phyloP scores from a whole-genome alignment of 306 rosid species.

The Quercus aquifolioides region DNA sequence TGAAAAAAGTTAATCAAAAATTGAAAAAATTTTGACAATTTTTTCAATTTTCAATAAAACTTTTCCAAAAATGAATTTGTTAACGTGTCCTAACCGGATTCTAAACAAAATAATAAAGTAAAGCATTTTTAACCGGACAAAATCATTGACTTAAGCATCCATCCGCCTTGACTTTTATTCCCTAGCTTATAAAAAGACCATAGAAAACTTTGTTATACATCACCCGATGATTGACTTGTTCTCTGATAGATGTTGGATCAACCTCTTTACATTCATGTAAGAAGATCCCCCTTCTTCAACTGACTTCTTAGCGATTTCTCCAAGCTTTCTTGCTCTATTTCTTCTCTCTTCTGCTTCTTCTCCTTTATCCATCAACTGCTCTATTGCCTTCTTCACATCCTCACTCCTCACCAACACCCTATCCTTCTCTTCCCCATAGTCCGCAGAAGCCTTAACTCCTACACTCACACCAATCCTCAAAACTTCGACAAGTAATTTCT shows the following conservation, averaged over 20 bases:
- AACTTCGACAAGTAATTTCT: constrained; percentile 31
- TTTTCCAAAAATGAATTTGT: too few relatives aligned
- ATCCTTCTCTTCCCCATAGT: constrained; percentile 2
- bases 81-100: too few relatives aligned
- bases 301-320: neutral
- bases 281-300: neutral
- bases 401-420: constrained; percentile 12
- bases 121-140: too few relatives aligned
- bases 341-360: constrained; percentile 6
- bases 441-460: neutral
- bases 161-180: too few relatives aligned
- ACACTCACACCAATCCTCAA: constrained; percentile 13
- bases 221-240: neutral
- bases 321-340: neutral
- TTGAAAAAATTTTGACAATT: too few relatives aligned
- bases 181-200: too few relatives aligned
- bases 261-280: neutral
- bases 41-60: too few relatives aligned
- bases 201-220: too few relatives aligned
- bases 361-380: constrained; percentile 5
- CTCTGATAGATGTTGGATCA: neutral
- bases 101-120: too few relatives aligned
- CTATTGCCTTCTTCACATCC: neutral
- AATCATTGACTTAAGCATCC: too few relatives aligned
- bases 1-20: too few relatives aligned